A percentile compares a stretch with the other conserved stretches of the same genome.
Conservation (phyloP, 2,329 filamentous ascomycete species). For the Colletotrichum sp. region DNA sequence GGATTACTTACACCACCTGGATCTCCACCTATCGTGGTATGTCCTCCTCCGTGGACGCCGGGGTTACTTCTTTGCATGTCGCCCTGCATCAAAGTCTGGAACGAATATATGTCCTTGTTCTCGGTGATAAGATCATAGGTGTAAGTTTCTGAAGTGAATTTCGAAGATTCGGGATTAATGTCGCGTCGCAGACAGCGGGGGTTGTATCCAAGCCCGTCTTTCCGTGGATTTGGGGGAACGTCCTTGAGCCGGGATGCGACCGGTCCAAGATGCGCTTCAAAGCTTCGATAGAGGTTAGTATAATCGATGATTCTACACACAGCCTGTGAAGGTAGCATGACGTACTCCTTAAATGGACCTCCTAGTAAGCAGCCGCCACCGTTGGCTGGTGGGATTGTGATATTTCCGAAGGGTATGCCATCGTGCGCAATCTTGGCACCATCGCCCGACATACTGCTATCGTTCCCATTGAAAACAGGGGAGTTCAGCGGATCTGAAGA, state of each 20-base stretch:
- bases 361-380: conserved; percentile 59
- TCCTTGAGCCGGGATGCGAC: conserved; percentile 28
- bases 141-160: conserved; percentile 6
- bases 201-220: conserved; percentile 44
- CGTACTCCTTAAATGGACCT: conserved; percentile 56
- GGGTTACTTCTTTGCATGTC: conserved; percentile 22
- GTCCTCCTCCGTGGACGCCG: conserved; percentile 41
- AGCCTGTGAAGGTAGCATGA: accelerated
- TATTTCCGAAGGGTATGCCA: background rate
- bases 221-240: conserved; percentile 32
- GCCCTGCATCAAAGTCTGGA: conserved; percentile 41
- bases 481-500: conserved; percentile 49
- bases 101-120: conserved; percentile 31
- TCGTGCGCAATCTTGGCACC: conserved; percentile 35
- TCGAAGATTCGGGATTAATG: conserved; percentile 36
- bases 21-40: conserved; percentile 43
- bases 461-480: conserved; percentile 60
- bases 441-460: conserved; percentile 54
- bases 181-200: conserved; percentile 50
- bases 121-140: conserved; percentile 32
- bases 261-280: conserved; percentile 40
- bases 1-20: conserved; percentile 26
- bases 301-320: accelerated
- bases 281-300: conserved; percentile 38
- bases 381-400: conserved; percentile 47